A percentile compares a stretch with the other conserved stretches of the same genome.
phyloP scores from a whole-genome alignment of 2,329 filamentous ascomycete genomes.

The Aspergillus candidus region DNA sequence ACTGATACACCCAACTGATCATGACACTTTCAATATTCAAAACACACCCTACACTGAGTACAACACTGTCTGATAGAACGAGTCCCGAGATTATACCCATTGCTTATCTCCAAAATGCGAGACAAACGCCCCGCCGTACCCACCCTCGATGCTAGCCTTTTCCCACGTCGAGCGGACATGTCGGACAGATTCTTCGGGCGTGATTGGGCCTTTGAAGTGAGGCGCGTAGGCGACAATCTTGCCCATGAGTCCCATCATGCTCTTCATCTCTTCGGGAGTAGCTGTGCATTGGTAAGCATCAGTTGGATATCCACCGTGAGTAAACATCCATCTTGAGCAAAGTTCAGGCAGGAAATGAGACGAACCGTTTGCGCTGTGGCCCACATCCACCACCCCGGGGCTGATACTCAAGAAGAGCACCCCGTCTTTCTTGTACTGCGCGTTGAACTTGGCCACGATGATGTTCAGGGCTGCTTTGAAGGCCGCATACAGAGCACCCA shows the following conservation, averaged over 20 bases:
- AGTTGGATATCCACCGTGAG: neutral
- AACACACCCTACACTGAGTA: no score
- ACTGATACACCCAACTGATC: no score
- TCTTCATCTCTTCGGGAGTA: conserved; percentile 19
- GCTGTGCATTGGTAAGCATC: conserved; percentile 7
- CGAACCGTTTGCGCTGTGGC: conserved; percentile 21
- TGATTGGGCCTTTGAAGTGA: conserved; percentile 32
- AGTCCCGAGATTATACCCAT: conserved; percentile 40
- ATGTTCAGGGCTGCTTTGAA: conserved; percentile 51
- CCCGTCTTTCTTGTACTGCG: conserved; percentile 45
- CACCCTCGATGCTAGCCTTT: conserved; percentile 39
- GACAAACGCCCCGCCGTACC: conserved; percentile 47
- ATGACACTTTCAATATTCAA: no score
- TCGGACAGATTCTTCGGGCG: conserved; percentile 34
- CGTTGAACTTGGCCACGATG: conserved; percentile 49
- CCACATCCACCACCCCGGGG: conserved; percentile 48
- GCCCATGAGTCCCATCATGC: conserved; percentile 16
- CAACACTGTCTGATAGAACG: no score
- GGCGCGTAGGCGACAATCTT: conserved; percentile 38
- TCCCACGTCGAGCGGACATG: conserved; percentile 26
- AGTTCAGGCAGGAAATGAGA: neutral
- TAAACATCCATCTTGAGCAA: neutral
- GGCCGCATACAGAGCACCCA: conserved; percentile 39
- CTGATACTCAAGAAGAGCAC: conserved; percentile 49
- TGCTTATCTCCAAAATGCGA: conserved; percentile 51